Evolutionary conservation across 371 early-diverging fungal genomes (phyloP), one percentile per base, ranked within the genome.

Genomic region (Mortierella sp.): DNA sequence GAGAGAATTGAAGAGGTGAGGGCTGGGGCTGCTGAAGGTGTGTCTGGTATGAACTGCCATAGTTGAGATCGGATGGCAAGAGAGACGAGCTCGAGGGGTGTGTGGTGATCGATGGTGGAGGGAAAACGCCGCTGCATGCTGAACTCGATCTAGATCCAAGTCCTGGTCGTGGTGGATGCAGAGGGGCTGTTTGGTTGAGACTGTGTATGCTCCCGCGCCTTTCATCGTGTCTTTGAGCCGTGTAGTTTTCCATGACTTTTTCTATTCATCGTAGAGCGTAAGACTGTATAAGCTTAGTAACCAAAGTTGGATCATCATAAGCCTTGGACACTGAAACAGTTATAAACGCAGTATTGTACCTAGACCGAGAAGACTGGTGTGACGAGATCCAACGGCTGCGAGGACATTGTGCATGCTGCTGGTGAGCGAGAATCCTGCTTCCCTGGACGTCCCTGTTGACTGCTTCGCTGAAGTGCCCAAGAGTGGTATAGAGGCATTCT

Each of bases 71-170:
- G 4, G 64, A 22, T 19, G 61, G 66, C n/a, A 58, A 47, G 16
- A 70, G 74, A 0, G 78, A 77, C 0, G 78, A 61, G 34, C 68
- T 74, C 10, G 78, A 77, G 3, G 77, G 78, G 53, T 78, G 61
- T 43, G 64, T 65, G 24, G 67, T 24, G 10, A 73, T 43, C 2
- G 76, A 66, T 1, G 72, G 64, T n/a, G 65, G 40, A 16, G 76
- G 73, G 34, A 71, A 73, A 0, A 45, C 44, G 2, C 73, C 76
- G n/a, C 84, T 79, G 34, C 73, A 79, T 9, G 79, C 73, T 14
- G 84, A 83, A 44, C 79, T 83, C 22, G 84, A 72, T 31, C 84
- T 45, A 3, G 84, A 83, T 26, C 84, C 79, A 26, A 83, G 65
- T 19, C 47, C 64, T 7, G 84, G 84, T 13, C 79, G 76, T 41